Evolutionary conservation across 257 asterid species (phyloP).

Genomic region (Prunella vulgaris): DNA sequence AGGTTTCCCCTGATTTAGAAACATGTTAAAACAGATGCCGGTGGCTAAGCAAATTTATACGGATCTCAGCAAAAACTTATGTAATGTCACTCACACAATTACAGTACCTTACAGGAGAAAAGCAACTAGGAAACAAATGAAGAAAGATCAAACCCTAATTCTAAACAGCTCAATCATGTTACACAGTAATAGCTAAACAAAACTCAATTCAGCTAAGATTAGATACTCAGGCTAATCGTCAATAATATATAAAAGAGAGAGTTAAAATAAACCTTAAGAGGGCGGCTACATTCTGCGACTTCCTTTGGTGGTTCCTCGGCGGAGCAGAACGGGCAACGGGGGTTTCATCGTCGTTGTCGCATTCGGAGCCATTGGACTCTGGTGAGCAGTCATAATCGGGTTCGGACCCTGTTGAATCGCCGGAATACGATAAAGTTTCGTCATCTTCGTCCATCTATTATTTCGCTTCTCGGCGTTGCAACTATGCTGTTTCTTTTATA

Average conservation of each 20-base stretch:
- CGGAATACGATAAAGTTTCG: conserved; percentile 37
- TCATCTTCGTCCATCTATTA: conserved; percentile 50
- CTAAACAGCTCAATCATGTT: conserved; percentile 8
- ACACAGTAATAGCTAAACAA: conserved; percentile 1
- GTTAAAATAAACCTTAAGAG: conserved; percentile 51
- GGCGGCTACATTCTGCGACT: conserved; percentile 67
- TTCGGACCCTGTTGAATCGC: conserved; percentile 43
- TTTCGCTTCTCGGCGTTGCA: neutral
- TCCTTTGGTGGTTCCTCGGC: conserved; percentile 31
- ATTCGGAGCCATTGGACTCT: conserved; percentile 35
- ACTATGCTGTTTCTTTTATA: conserved; percentile 1
- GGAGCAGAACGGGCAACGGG: conserved; percentile 36
- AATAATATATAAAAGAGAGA: neutral
- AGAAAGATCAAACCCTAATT: conserved; percentile 27
- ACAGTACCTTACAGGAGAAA: neutral
- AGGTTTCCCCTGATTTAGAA: conserved; percentile 63
- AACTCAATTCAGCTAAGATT: neutral
- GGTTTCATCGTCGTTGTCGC: conserved; percentile 32
- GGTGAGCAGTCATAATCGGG: conserved; percentile 35
- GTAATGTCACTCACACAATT: neutral
- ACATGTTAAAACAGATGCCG: conserved; percentile 9
- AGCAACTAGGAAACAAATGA: conserved; percentile 5
- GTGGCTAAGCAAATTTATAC: neutral
- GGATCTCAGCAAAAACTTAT: neutral
- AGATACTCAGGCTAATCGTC: neutral